Evolutionary conservation across 1,284 basidiomycete species (phyloP).

Genomic region (Boletus holoroseus): DNA sequence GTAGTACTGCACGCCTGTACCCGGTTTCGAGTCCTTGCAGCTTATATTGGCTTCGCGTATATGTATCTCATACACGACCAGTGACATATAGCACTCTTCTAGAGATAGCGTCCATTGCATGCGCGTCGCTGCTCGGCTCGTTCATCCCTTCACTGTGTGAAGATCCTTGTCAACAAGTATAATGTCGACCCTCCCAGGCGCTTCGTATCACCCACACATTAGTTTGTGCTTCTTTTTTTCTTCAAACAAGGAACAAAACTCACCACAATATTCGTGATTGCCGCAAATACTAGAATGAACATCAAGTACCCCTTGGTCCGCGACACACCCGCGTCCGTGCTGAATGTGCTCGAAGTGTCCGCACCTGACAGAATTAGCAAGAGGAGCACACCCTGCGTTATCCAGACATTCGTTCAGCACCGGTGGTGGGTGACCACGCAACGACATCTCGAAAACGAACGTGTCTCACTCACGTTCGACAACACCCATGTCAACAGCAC

Average conservation of each 20-base stretch:
- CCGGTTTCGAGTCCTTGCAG: not conserved
- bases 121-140: not conserved
- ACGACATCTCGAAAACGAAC: not conserved
- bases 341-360: slow-evolving; percentile 60
- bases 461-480: slow-evolving; percentile 60
- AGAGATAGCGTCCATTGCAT: not conserved
- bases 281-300: slow-evolving; percentile 76
- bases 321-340: slow-evolving; percentile 42
- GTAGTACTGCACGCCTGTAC: no score
- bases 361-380: slow-evolving; percentile 69
- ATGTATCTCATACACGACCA: slow-evolving; percentile 1
- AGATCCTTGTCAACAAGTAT: slow-evolving; percentile 58
- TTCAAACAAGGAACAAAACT: slow-evolving; percentile 17
- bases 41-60: not conserved
- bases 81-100: slow-evolving; percentile 7
- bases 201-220: slow-evolving; percentile 26
- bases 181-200: slow-evolving; percentile 60
- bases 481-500: slow-evolving; percentile 83
- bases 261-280: slow-evolving; percentile 63
- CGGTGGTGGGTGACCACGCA: not conserved
- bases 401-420: slow-evolving; percentile 3
- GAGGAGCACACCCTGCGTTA: slow-evolving; percentile 62
- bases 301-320: slow-evolving; percentile 73
- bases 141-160: slow-evolving; percentile 44
- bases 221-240: not conserved